These are phyloP conservation scores for Nothophaeocryptopus gaeumannii DNA, from an alignment of 2,329 filamentous ascomycete species.

Conservation along the genomic window DNA sequence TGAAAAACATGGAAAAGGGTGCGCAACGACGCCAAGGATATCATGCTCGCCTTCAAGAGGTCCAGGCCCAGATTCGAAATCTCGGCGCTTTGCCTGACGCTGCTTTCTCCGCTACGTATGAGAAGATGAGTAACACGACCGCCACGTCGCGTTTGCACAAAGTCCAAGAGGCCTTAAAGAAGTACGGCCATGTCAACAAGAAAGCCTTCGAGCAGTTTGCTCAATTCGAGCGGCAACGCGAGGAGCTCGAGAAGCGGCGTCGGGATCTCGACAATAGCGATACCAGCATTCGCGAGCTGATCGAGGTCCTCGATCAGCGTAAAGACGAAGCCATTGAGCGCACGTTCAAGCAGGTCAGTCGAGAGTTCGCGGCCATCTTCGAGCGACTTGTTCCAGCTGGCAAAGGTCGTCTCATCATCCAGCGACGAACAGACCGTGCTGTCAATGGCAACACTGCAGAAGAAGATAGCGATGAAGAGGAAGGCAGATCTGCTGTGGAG, in stretches of 20 bases:
- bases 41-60: constrained; percentile 73
- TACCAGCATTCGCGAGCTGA: constrained; percentile 84
- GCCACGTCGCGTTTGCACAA: constrained; percentile 72
- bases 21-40: constrained; percentile 83
- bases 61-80: constrained; percentile 84
- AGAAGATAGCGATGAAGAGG: constrained; percentile 57
- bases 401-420: constrained; percentile 86
- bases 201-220: constrained; percentile 99
- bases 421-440: constrained; percentile 77
- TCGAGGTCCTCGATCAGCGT: constrained; percentile 85
- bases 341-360: constrained; percentile 96
- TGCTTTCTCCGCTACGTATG: constrained; percentile 79
- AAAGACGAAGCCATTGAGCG: constrained; percentile 98
- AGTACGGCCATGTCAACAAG: constrained; percentile 98
- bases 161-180: constrained; percentile 88
- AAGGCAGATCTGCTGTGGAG: constrained; percentile 60
- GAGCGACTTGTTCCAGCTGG: constrained; percentile 93
- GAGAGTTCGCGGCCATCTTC: constrained; percentile 89
- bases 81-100: constrained; percentile 91
- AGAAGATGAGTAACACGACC: constrained; percentile 72
- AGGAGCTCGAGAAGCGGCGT: constrained; percentile 78
- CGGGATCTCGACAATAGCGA: constrained; percentile 85
- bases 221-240: constrained; percentile 89
- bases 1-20: constrained; percentile 87
- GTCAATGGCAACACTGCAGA: constrained; percentile 47